A percentile compares a stretch with the other conserved stretches of the same genome.
Conservation (phyloP, 208 protist species). For the Acanthamoeba divionensis region DNA sequence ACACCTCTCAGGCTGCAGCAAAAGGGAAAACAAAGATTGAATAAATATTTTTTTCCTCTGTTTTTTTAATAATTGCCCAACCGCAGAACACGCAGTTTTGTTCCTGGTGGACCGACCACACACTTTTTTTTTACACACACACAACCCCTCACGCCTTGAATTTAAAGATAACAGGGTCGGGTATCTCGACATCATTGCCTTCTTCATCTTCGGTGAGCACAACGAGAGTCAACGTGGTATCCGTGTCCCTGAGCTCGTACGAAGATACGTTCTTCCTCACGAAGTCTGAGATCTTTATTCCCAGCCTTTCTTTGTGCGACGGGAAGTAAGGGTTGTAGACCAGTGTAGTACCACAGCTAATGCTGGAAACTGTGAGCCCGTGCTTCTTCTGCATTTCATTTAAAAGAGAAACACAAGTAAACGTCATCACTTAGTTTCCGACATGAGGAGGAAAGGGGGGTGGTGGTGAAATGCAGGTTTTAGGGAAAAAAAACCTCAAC, state of each 20-base stretch:
- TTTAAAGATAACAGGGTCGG: constrained; percentile 42
- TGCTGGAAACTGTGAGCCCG: constrained; percentile 73
- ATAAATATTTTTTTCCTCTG: too few species aligned
- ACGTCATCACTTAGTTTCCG: too few species aligned
- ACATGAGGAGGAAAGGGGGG: too few species aligned
- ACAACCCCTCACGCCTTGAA: constrained; percentile 14
- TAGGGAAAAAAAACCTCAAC: constrained; percentile 69
- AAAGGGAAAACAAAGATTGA: too few species aligned
- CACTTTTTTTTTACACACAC: too few species aligned
- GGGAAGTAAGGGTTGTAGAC: constrained; percentile 73
- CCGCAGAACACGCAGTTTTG: too few species aligned
- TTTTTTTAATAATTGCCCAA: too few species aligned
- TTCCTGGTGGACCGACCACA: too few species aligned
- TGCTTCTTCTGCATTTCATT: constrained; percentile 52
- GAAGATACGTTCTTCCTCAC: not conserved
- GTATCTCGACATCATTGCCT: constrained; percentile 32
- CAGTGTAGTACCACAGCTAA: constrained; percentile 74
- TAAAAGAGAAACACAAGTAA: not conserved
- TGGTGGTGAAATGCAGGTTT: too few species aligned
- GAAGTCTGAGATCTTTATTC: constrained; percentile 42
- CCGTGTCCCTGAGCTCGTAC: constrained; percentile 7
- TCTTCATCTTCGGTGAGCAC: constrained; percentile 48
- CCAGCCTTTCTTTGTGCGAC: not conserved
- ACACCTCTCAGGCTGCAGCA: too few species aligned
- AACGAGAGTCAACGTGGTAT: not conserved